Percentiles rank a stretch among this genome's conserved stretches.
Conservation (phyloP, 2,329 filamentous ascomycete species). For the Cytospora chrysosperma region DNA sequence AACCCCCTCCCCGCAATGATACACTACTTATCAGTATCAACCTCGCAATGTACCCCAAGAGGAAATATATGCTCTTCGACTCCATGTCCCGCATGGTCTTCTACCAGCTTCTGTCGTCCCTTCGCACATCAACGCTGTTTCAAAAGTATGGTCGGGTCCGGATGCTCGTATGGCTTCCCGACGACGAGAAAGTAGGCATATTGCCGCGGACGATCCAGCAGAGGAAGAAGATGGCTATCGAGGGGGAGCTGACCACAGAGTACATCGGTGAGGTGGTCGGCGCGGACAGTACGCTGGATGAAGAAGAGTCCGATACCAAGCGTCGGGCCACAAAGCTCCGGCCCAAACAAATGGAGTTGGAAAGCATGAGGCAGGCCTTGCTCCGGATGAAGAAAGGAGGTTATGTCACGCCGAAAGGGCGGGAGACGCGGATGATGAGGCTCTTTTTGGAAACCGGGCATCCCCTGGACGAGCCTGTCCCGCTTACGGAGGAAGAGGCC, state of each 20-base stretch:
- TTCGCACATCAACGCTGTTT: conserved; percentile 59
- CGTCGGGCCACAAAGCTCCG: conserved; percentile 36
- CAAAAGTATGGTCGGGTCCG: conserved; percentile 77
- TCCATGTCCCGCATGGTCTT: conserved; percentile 59
- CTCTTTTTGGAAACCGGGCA: conserved; percentile 28
- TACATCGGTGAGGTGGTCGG: conserved; percentile 59
- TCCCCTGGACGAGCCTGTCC: conserved; percentile 15
- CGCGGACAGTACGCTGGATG: conserved; percentile 30
- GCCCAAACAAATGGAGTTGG: conserved; percentile 46
- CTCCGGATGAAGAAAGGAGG: conserved; percentile 47
- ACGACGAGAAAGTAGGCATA: conserved; percentile 56
- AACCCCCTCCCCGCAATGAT: conserved; percentile 57
- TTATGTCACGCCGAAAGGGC: conserved; percentile 43
- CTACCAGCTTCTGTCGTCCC: conserved; percentile 60
- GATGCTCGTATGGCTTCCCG: conserved; percentile 70
- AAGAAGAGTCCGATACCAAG: background rate
- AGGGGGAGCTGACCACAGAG: conserved; percentile 61
- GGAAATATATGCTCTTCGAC: conserved; percentile 49
- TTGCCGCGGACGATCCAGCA: conserved; percentile 59
- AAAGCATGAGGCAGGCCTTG: conserved; percentile 41
- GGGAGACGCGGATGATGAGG: conserved; percentile 39
- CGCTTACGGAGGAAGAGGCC: conserved; percentile 29
- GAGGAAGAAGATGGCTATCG: conserved; percentile 57
- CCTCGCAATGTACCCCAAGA: conserved; percentile 54
- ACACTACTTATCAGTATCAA: conserved; percentile 73